Evolutionary conservation across 805 yeast genomes (phyloP), one percentile per base, ranked within the genome.

Genomic region (Cyberlindnera euphorbiae): DNA sequence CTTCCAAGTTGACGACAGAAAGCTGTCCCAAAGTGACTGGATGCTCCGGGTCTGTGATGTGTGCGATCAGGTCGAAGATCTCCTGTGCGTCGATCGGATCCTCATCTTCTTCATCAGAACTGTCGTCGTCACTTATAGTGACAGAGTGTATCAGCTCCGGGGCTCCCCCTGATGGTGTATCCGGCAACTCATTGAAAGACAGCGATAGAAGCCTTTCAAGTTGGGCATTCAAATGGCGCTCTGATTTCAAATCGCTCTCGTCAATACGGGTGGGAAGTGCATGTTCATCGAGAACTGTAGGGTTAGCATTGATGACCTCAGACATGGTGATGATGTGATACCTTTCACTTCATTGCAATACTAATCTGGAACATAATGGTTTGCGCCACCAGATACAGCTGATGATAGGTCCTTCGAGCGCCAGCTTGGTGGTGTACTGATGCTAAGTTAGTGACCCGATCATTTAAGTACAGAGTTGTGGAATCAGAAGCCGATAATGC

Each of bases 11-110:
- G 2, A 93, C 96, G 28, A 93, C 97, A 0, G 96, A 90, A 13
- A 93, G 68, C 60, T 93, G 97, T 0, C 96, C 98, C 39, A 93
- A 66, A 0, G 96, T 82, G 28, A 93, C 66, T 1, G 99, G 99
- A 58, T 93, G 99, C 55, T 93, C 99, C 2, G 99, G 99, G 57
- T 93, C 99, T 0, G 94, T 82, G 10, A 88, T 86, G 21, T 81
- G 74, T 6, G 96, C 77, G 3, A 86, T 85, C 32, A 90, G 64
- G 56, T 89, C 96, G 50, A 77, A 88, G 6, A 90, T 79, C 55
- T 90, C 98, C 56, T 90, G 97, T 2, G 88, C 60, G 55, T 90
- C 98, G 26, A 90, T 76, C 8, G 73, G 74, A 26, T 86, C 93
- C 23, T 57, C 69, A 6, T 64, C 67, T 25, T 66, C 70, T n/a